phyloP scores from a whole-genome alignment of 768 basidiomycete genomes.

The Trametes meyenii region DNA sequence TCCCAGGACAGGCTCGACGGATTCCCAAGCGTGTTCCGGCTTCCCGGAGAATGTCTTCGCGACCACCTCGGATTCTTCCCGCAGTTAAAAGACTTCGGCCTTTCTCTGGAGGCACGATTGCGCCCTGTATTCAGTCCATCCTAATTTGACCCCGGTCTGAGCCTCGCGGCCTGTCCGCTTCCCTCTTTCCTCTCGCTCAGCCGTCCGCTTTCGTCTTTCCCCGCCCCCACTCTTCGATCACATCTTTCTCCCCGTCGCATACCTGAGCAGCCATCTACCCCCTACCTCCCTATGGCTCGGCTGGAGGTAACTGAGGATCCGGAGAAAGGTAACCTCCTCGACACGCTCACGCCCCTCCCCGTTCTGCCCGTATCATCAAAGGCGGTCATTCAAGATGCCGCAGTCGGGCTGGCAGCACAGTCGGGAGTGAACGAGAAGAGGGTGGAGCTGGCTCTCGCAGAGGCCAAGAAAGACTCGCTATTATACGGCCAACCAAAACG shows the following conservation, averaged over 20 bases:
- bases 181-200: conserved; percentile 8
- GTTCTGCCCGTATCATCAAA: conserved; percentile 16
- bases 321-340: conserved; percentile 33
- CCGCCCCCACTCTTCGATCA: conserved; percentile 4
- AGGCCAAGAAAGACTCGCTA: conserved; percentile 21
- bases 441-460: conserved; percentile 20
- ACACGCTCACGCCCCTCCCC: conserved; percentile 23
- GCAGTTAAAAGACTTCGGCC: conserved; percentile 33
- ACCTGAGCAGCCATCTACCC: not conserved
- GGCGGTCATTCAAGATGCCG: conserved; percentile 12
- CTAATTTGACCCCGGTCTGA: conserved; percentile 26
- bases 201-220: not conserved
- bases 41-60: conserved; percentile 33
- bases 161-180: conserved; percentile 5
- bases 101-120: conserved; percentile 31
- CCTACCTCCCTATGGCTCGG: conserved; percentile 26
- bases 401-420: conserved; percentile 12
- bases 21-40: conserved; percentile 27
- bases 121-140: conserved; percentile 28
- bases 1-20: conserved; percentile 26
- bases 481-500: conserved; percentile 24
- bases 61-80: conserved; percentile 33
- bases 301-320: conserved; percentile 30
- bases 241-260: not conserved
- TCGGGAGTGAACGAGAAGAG: conserved; percentile 26